These are phyloP conservation scores for Metarhizium brunneum DNA, from an alignment of 2,329 filamentous ascomycete genomes.

Conservation along the genomic window DNA sequence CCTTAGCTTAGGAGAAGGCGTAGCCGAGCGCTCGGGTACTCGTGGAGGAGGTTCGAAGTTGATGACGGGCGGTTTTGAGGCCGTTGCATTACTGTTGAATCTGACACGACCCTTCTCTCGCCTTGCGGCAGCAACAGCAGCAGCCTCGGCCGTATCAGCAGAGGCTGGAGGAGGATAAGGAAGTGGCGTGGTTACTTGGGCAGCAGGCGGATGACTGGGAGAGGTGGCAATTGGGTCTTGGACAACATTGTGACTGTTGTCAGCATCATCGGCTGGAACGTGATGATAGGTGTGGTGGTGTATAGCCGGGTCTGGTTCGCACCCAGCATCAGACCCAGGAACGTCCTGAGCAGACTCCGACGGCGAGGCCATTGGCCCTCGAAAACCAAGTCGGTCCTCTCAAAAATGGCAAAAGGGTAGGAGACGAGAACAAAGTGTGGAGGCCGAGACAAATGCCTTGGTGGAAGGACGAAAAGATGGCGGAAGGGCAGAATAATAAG, in stretches of 20 bases:
- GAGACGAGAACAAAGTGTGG: not conserved
- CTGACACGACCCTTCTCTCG: constrained; percentile 38
- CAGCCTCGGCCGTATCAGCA: not conserved
- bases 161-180: not conserved
- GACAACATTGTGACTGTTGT: not conserved
- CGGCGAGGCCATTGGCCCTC: constrained; percentile 5
- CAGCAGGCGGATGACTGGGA: not conserved
- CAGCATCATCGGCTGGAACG: not conserved
- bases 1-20: constrained; percentile 19
- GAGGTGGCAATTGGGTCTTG: not conserved
- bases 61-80: constrained; percentile 16
- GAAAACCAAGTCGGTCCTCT: not conserved
- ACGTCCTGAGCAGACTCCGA: constrained; percentile 3
- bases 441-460: not conserved
- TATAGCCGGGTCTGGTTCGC: not conserved
- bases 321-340: not conserved
- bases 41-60: constrained; percentile 5
- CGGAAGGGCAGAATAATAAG: not conserved
- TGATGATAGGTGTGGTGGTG: not conserved
- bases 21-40: constrained; percentile 1
- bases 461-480: not conserved
- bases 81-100: constrained; percentile 36
- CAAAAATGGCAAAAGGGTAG: not conserved
- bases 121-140: constrained; percentile 13
- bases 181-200: not conserved